These are phyloP conservation scores for Pythium aphanidermatum DNA, from an alignment of 352 stramenopile genomes.

Conservation along the genomic window DNA sequence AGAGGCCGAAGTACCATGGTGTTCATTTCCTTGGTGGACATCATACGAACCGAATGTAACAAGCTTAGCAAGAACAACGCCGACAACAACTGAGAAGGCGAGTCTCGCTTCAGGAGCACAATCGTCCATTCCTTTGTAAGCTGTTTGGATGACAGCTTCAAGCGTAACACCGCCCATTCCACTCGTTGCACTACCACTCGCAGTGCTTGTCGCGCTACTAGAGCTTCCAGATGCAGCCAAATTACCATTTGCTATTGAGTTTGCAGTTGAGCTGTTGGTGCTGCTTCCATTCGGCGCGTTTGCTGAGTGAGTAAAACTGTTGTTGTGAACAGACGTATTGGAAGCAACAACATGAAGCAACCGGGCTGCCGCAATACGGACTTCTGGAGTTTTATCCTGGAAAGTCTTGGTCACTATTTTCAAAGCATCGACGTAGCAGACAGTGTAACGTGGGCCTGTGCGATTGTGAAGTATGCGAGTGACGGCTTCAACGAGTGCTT, in stretches of 20 bases:
- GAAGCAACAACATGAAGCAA: conserved; percentile 61
- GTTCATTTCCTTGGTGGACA: conserved; percentile 21
- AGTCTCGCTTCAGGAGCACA: conserved; percentile 47
- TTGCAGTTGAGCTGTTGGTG: conserved; percentile 1
- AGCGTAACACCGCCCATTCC: conserved; percentile 29
- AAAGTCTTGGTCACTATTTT: conserved; percentile 65
- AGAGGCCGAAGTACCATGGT: conserved; percentile 21
- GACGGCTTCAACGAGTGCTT: conserved; percentile 64
- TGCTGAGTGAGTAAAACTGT: neutral
- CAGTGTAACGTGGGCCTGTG: conserved; percentile 29
- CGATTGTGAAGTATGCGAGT: conserved; percentile 34
- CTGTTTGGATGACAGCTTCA: conserved; percentile 63
- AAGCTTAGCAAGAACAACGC: conserved; percentile 74
- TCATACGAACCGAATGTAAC: conserved; percentile 43
- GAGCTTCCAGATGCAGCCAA: conserved; percentile 8
- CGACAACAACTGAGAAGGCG: conserved; percentile 60
- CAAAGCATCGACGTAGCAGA: conserved; percentile 55
- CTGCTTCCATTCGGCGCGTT: neutral
- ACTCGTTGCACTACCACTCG: neutral
- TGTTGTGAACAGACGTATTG: conserved; percentile 39
- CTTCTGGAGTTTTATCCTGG: conserved; percentile 75
- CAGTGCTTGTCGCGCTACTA: neutral
- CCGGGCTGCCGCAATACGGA: conserved; percentile 49
- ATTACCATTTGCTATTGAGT: neutral
- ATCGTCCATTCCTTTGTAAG: conserved; percentile 78